Conservation (phyloP, 2,329 filamentous ascomycete genomes). For the Pezizomycotina sp. region DNA sequence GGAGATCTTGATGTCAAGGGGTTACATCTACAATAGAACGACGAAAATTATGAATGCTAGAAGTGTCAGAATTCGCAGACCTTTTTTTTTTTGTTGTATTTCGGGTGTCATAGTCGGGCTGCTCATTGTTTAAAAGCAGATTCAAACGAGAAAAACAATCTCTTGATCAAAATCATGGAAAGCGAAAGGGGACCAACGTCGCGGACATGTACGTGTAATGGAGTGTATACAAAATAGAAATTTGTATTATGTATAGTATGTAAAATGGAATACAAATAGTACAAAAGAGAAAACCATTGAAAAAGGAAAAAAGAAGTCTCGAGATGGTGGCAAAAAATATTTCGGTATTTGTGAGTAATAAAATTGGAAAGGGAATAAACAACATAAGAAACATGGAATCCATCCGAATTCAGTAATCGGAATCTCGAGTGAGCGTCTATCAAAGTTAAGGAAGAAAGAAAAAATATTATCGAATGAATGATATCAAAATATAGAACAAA, state of each 20-base stretch:
- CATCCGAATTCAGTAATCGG: neutral
- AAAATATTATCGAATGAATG: conserved; percentile 5
- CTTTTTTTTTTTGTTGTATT: too few relatives aligned
- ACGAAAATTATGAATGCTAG: too few relatives aligned
- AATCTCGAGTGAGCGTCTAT: conserved; percentile 1
- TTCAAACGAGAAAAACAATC: too few relatives aligned
- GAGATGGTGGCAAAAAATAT: conserved; percentile 2
- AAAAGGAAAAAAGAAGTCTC: conserved; percentile 9
- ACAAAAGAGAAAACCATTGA: conserved; percentile 7
- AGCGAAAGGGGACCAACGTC: neutral
- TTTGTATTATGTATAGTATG: neutral
- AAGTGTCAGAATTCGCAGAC: too few relatives aligned
- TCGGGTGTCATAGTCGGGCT: too few relatives aligned
- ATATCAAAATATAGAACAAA: conserved; percentile 5
- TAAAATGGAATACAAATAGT: conserved; percentile 1
- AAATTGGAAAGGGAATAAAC: conserved; percentile 1
- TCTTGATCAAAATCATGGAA: conserved; percentile 14
- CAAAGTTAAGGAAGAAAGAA: conserved; percentile 1
- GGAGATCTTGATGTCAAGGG: conserved; percentile 2
- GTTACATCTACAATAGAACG: too few relatives aligned
- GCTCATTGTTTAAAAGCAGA: too few relatives aligned
- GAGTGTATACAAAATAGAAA: neutral
- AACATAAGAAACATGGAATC: too few relatives aligned
- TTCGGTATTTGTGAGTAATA: conserved; percentile 1
- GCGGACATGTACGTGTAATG: conserved; percentile 1